Conservation (phyloP, 192 early-diverging fungal species). For the Phycomyces blakesleeanus region DNA sequence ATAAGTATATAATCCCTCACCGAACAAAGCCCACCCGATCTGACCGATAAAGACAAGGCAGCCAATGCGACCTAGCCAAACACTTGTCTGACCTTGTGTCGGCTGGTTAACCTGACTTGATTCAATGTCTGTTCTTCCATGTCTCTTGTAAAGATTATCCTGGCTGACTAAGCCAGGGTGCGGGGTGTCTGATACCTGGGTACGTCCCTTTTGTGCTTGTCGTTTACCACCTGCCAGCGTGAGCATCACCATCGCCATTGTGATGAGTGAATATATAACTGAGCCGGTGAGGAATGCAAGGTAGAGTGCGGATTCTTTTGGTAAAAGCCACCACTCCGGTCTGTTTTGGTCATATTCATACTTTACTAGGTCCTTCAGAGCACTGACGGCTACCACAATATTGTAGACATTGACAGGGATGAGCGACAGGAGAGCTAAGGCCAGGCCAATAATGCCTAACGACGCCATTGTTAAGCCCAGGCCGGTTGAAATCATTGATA, state of each 20-base stretch:
- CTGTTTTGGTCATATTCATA: conserved; percentile 5
- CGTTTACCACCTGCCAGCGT: conserved; percentile 3
- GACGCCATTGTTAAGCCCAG: conserved; percentile 7
- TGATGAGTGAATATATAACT: conserved; percentile 1
- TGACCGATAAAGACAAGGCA: conserved; percentile 2
- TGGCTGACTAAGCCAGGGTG: not conserved
- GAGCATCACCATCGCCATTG: not conserved
- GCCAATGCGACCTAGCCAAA: not conserved
- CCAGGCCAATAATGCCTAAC: conserved; percentile 15
- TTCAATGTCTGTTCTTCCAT: not conserved
- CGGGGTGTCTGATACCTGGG: too few species aligned
- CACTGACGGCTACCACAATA: conserved; percentile 5
- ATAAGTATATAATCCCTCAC: not conserved
- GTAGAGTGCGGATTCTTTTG: conserved; percentile 7
- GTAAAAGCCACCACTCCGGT: conserved; percentile 1
- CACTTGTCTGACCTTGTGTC: not conserved
- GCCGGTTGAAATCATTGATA: not conserved
- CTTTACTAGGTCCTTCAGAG: conserved; percentile 1
- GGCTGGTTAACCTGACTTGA: not conserved
- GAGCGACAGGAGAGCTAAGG: conserved; percentile 1
- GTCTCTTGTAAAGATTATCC: not conserved
- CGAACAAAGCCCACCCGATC: conserved; percentile 13
- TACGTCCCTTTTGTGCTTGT: not conserved
- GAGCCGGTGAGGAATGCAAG: conserved; percentile 12
- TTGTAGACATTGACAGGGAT: conserved; percentile 17